Base-by-base conservation (phyloP, 164 flowering plant species). In the Vitis labrusca region DNA sequence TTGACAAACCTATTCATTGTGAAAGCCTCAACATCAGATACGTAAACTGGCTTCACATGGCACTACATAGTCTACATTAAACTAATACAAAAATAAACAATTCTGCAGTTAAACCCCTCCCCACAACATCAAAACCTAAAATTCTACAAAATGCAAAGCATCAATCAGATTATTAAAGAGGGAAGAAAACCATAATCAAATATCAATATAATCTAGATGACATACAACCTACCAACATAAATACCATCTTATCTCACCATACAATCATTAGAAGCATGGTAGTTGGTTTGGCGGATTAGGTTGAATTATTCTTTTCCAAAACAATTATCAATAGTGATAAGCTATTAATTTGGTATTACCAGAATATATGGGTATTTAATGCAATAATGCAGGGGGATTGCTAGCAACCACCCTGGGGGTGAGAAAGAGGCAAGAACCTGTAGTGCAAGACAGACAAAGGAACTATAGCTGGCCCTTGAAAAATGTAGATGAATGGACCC, bases 381-480 rank as follows among this genome's bases (percentile, higher is more conserved):
- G 56, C n/a, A 53, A 53, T 53, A 53, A 53, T 11, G n/a, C 6
- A 13, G 4, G 44, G 44, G 44, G 44, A 37, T 37, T 37, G 44
- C 44, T 6, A 37, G 44, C 44, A 37, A 6, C 44, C 44, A 37
- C 44, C 44, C 7, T 37, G 44, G 44, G 68, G n/a, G 13, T 50
- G 58, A 27, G 58, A 51, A 57, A 52, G 30, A 19, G 54, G 19
- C 8, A 32, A 23, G 10, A 52, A 50, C 19, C 12, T 29, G 11
- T 47, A 10, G 16, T 19, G 19, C 37, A n/a, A n/a, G 15, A 66
- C 23, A 60, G 70, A 74, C 69, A 74, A 64, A 69, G 55, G 32
- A 75, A 65, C 32, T 29, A 44, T 70, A 70, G 73, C 67, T 69
- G 73, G 73, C 66, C 27, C 27, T 1, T 49, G 65, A 57, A 32